Conservation (phyloP, 2,329 filamentous ascomycete genomes). For the Pyrenophora teres region DNA sequence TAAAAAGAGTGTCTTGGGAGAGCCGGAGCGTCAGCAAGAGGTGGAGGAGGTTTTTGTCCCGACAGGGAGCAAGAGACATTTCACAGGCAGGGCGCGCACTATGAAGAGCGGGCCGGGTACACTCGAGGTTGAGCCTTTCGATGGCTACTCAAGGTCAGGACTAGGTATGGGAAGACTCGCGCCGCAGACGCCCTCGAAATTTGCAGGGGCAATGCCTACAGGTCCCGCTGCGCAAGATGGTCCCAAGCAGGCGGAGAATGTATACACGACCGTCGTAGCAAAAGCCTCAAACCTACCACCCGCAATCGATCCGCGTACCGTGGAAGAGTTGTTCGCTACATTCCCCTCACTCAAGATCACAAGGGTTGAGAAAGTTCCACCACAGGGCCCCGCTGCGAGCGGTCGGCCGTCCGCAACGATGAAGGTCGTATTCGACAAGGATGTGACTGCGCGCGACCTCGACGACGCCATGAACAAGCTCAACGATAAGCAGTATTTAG, state of each 20-base stretch:
- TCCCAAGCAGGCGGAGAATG: constrained; percentile 28
- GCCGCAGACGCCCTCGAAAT: constrained; percentile 22
- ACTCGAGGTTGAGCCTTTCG: constrained; percentile 32
- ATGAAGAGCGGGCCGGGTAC: constrained; percentile 44
- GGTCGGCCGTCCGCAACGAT: constrained; percentile 34
- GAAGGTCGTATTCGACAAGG: constrained; percentile 42
- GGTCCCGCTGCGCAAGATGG: constrained; percentile 23
- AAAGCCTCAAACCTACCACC: constrained; percentile 42
- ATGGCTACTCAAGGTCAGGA: constrained; percentile 23
- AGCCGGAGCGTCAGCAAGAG: constrained; percentile 24
- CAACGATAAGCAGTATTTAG: constrained; percentile 43
- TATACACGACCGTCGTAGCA: constrained; percentile 37
- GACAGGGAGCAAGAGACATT: constrained; percentile 37
- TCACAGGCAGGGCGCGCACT: constrained; percentile 33
- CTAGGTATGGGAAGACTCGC: constrained; percentile 18
- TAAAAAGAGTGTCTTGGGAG: constrained; percentile 31
- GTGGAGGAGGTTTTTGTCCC: constrained; percentile 36
- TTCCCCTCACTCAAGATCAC: constrained; percentile 41
- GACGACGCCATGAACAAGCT: constrained; percentile 40
- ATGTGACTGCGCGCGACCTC: constrained; percentile 33
- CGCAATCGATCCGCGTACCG: constrained; percentile 25
- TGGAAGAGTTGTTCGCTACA: constrained; percentile 38
- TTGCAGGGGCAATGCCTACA: constrained; percentile 16
- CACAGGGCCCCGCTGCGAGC: constrained; percentile 23
- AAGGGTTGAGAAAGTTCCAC: constrained; percentile 36